A percentile compares a stretch with the other conserved stretches of the same genome.
Conservation (phyloP, 768 basidiomycete genomes). For the Tulasnella calospora region DNA sequence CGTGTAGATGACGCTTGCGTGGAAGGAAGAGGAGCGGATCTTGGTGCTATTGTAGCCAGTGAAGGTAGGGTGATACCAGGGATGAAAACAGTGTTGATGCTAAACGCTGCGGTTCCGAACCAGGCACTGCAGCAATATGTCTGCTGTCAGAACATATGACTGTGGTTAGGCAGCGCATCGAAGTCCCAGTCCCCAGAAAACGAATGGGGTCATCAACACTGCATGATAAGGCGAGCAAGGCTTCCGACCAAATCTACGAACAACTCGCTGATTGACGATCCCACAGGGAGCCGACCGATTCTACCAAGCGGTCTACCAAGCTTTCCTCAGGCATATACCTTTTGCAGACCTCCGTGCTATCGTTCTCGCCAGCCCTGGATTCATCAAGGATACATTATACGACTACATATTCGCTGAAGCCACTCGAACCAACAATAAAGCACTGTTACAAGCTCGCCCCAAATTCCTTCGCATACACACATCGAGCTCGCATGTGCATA, state of each 20-base stretch:
- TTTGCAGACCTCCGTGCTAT: constrained; percentile 79
- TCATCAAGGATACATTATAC: constrained; percentile 84
- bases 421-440: constrained; percentile 71
- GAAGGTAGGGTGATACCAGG: constrained; percentile 52
- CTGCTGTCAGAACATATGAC: constrained; percentile 97
- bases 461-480: constrained; percentile 90
- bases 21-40: constrained; percentile 93
- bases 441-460: constrained; percentile 67
- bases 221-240: constrained; percentile 66
- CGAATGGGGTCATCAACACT: constrained; percentile 74
- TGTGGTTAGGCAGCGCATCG: constrained; percentile 81
- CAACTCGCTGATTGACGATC: neutral
- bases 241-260: neutral
- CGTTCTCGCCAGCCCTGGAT: constrained; percentile 95
- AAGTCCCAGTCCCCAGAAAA: constrained; percentile 86
- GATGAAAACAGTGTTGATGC: neutral
- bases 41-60: constrained; percentile 92
- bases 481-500: constrained; percentile 91
- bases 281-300: constrained; percentile 67
- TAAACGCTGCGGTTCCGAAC: neutral
- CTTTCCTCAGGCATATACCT: constrained; percentile 87
- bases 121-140: constrained; percentile 86
- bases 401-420: constrained; percentile 83
- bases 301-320: constrained; percentile 76
- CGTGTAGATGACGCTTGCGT: constrained; percentile 83